These are phyloP conservation scores for Garcia nutans DNA, from an alignment of 345 rosid species.

Conservation along the genomic window DNA sequence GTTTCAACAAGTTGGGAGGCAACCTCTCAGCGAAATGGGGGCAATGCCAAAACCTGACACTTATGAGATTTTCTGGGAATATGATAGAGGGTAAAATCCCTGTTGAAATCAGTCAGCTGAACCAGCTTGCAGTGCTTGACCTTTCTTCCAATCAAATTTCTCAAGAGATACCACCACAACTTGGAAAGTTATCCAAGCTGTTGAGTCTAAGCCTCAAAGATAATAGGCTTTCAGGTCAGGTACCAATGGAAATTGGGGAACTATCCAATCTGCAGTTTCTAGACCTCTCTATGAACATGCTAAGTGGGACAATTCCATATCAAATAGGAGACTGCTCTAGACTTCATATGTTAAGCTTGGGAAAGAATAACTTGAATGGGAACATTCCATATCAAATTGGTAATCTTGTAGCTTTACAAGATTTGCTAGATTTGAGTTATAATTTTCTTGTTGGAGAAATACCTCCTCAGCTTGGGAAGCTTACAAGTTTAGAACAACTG, in stretches of 20 bases:
- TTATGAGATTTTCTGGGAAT: constrained; percentile 23
- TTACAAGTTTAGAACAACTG: constrained; percentile 29
- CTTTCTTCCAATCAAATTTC: constrained; percentile 27
- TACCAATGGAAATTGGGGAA: constrained; percentile 20
- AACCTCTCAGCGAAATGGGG: constrained; percentile 36
- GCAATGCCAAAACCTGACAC: constrained; percentile 17
- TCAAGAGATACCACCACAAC: constrained; percentile 23
- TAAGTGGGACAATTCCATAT: constrained; percentile 32
- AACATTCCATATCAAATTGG: constrained; percentile 35
- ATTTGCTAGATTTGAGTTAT: constrained; percentile 39
- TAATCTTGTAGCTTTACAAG: constrained; percentile 28
- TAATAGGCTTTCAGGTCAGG: constrained; percentile 27
- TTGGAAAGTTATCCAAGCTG: constrained; percentile 25
- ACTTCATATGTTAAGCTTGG: constrained; percentile 13
- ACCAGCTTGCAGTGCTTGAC: constrained; percentile 22
- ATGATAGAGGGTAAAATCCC: constrained; percentile 25
- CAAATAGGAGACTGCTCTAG: constrained; percentile 25
- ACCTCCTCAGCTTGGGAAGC: constrained; percentile 35
- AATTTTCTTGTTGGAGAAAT: constrained; percentile 38
- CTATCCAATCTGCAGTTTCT: constrained; percentile 12
- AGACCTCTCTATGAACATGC: constrained; percentile 29
- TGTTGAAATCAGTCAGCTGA: constrained; percentile 20
- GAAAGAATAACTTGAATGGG: constrained; percentile 24
- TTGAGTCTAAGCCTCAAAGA: constrained; percentile 14
- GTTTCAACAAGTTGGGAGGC: constrained; percentile 32